Evolutionary conservation across 768 basidiomycete species (phyloP).

Genomic region (Hypholoma sublateritium): DNA sequence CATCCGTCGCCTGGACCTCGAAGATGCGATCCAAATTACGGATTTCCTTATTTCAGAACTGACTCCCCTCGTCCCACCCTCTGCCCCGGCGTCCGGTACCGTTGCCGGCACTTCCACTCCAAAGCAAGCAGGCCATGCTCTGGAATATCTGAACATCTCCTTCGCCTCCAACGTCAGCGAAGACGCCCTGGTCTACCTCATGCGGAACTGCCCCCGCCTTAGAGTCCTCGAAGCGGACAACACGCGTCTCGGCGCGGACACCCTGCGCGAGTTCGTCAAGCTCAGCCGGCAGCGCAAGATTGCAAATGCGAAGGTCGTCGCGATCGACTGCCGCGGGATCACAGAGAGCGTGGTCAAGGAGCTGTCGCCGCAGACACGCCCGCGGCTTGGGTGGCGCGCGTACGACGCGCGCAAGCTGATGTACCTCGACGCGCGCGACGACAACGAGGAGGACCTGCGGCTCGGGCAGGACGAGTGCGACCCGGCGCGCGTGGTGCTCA

Average conservation of each 20-base stretch:
- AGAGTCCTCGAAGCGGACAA: conserved; percentile 76
- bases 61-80: conserved; percentile 40
- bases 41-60: conserved; percentile 70
- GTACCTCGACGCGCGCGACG: conserved; percentile 73
- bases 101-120: not conserved
- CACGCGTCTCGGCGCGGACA: conserved; percentile 63
- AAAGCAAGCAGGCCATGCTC: conserved; percentile 56
- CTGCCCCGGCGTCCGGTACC: not conserved
- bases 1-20: conserved; percentile 81
- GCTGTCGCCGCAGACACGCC: conserved; percentile 55
- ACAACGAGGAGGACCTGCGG: conserved; percentile 58
- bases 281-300: conserved; percentile 47
- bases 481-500: conserved; percentile 66
- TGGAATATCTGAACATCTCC: conserved; percentile 75
- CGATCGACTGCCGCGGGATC: conserved; percentile 75
- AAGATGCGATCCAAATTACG: conserved; percentile 73
- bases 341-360: conserved; percentile 65
- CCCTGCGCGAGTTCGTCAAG: conserved; percentile 69
- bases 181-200: conserved; percentile 60
- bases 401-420: conserved; percentile 68
- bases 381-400: conserved; percentile 72
- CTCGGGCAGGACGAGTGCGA: conserved; percentile 84
- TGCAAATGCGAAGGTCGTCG: conserved; percentile 57
- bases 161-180: conserved; percentile 64
- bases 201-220: conserved; percentile 61